A percentile compares a stretch with the other conserved stretches of the same genome.
These are phyloP conservation scores for Colletotrichum endophyticum DNA, from an alignment of 2,329 filamentous ascomycete genomes.

Conservation along the genomic window DNA sequence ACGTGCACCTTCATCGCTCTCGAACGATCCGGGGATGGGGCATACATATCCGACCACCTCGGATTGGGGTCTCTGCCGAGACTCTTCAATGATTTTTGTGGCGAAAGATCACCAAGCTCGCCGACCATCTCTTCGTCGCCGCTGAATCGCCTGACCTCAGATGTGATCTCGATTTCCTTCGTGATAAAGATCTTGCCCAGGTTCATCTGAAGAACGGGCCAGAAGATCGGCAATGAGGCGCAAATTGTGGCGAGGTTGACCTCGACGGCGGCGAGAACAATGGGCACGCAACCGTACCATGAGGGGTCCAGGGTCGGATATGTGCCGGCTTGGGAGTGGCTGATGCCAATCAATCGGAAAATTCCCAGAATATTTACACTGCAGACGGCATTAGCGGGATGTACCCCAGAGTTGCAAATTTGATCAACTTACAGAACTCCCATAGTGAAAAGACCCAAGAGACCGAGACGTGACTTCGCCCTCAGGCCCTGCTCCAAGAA, in stretches of 20 bases:
- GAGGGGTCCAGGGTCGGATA: conserved; percentile 38
- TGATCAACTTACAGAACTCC: conserved; percentile 31
- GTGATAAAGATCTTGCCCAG: conserved; percentile 39
- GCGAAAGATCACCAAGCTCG: background rate
- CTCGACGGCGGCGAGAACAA: conserved; percentile 37
- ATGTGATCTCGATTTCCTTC: conserved; percentile 34
- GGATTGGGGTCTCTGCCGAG: background rate
- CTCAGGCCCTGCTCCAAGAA: conserved; percentile 27
- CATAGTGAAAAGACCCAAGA: conserved; percentile 32
- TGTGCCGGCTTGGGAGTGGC: conserved; percentile 31
- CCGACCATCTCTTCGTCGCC: background rate
- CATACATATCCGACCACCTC: background rate
- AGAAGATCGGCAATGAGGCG: conserved; percentile 14
- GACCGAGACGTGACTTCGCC: conserved; percentile 32
- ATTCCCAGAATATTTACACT: conserved; percentile 23
- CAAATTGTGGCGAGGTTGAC: conserved; percentile 27
- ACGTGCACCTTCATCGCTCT: background rate
- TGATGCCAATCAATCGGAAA: conserved; percentile 33
- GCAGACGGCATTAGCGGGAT: conserved; percentile 11
- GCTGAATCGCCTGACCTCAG: conserved; percentile 16
- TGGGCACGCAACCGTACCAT: conserved; percentile 36
- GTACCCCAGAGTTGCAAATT: rapidly evolving
- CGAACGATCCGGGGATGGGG: background rate
- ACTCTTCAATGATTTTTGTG: background rate
- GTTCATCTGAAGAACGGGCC: conserved; percentile 27